Conservation (phyloP, 768 basidiomycete species). For the Pleurotus djamor region DNA sequence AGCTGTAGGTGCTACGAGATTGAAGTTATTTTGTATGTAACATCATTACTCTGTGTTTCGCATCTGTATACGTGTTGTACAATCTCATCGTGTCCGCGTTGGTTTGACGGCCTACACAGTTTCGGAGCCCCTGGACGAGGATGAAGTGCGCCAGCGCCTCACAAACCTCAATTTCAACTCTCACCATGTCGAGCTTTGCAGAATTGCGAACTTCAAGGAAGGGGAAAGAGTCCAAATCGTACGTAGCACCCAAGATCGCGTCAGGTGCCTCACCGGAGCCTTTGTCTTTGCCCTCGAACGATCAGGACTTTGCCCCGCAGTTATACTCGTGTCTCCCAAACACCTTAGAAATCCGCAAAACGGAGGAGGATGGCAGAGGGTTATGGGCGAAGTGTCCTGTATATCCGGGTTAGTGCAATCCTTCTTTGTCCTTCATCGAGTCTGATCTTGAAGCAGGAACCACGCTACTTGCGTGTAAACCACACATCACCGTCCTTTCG, state of each 20-base stretch:
- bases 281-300: slow-evolving; percentile 17
- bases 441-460: slow-evolving; percentile 43
- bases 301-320: slow-evolving; percentile 13
- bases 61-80: no score
- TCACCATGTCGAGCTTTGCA: slow-evolving; percentile 19
- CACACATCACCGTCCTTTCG: slow-evolving; percentile 65
- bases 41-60: no score
- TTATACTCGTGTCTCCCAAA: slow-evolving; percentile 34
- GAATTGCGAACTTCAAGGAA: slow-evolving; percentile 26
- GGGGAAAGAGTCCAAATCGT: slow-evolving; percentile 27
- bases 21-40: no score
- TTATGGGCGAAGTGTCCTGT: slow-evolving; percentile 35
- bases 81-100: no score
- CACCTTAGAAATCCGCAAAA: slow-evolving; percentile 34
- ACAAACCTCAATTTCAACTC: not conserved
- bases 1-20: no score
- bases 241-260: slow-evolving; percentile 24
- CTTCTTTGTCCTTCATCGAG: not conserved
- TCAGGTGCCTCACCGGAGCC: slow-evolving; percentile 13
- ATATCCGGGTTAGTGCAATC: slow-evolving; percentile 31
- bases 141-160: not conserved
- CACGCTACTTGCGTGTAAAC: slow-evolving; percentile 52
- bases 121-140: not conserved
- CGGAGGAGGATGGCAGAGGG: slow-evolving; percentile 39
- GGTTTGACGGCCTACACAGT: no score